A percentile compares a stretch with the other conserved stretches of the same genome.
These are phyloP conservation scores for Cutaneotrichosporon dermatis DNA, from an alignment of 1,284 basidiomycete species.

Conservation along the genomic window DNA sequence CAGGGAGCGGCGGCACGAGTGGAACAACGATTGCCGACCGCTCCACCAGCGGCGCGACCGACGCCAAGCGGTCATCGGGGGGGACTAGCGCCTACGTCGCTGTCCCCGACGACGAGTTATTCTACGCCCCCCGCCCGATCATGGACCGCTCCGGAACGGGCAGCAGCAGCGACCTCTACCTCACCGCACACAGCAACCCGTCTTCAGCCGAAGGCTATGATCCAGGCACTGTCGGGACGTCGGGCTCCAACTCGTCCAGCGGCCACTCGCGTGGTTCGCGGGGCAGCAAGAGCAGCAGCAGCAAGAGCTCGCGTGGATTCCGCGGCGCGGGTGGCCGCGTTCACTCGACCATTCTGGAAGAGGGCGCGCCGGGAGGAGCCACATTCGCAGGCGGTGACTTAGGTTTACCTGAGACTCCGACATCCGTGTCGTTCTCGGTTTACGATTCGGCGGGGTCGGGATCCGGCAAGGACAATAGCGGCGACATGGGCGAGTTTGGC, in stretches of 20 bases:
- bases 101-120: conserved; percentile 17
- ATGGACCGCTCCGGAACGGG: neutral
- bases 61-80: conserved; percentile 10
- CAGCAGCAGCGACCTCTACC: conserved; percentile 7
- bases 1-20: neutral
- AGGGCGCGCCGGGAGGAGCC: neutral
- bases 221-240: neutral
- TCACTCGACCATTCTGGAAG: conserved; percentile 13
- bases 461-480: neutral
- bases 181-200: conserved; percentile 9
- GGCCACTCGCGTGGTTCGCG: neutral
- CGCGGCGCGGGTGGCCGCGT: conserved; percentile 7
- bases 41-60: conserved; percentile 1
- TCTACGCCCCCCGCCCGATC: conserved; percentile 10
- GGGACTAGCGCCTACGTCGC: conserved; percentile 11
- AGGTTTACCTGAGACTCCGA: neutral
- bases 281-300: conserved; percentile 6
- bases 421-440: conserved; percentile 1
- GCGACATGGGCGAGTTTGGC: conserved; percentile 16
- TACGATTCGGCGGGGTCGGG: conserved; percentile 17
- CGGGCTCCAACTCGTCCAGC: conserved; percentile 4
- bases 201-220: neutral
- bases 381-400: neutral
- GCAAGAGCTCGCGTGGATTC: conserved; percentile 9
- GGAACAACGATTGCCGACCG: neutral